Evolutionary conservation across 2,329 filamentous ascomycete genomes (phyloP), one percentile per base, ranked within the genome.

Genomic region (Colletotrichum noveboracense): DNA sequence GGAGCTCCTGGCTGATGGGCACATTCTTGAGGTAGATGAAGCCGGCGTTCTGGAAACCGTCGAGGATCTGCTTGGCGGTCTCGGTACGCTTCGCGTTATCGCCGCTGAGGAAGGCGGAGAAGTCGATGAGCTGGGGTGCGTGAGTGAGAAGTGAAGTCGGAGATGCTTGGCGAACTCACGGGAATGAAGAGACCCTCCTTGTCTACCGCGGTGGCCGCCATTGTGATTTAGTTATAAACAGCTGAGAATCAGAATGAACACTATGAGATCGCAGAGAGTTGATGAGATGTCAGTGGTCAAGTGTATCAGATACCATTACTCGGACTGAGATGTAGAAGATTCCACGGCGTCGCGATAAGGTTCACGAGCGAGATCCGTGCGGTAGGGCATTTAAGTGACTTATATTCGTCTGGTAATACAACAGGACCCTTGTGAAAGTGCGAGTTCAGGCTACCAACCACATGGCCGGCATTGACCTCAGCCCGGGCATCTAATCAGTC

Each of bases 21-120:
- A 96, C 93, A 84, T 96, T 94, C 79, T 93, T 93, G 52, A 98
- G 91, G 85, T 98, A 98, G 81, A 98, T 91, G 87, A 98, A 98
- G 73, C 96, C 96, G 4, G 96, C 94, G 2, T 91, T 93, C 80
- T 96, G 94, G 87, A 98, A 98, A 56, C 95, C 96, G 69, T 92
- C 82, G 14, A 96, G 92, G 79, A 98, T 93, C 55, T 93, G 91
- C 69, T 91, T 85, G 26, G 95, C 96, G 2, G 94, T 92, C 58
- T 89, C 85, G 66, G 89, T 86, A 79, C 93, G 94, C 78, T 94
- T 87, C 12, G 88, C 80, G 0, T 90, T 86, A 24, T 89, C 88
- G 38, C 94, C 94, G 73, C 89, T 84, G 28, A 95, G 90, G 84
- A 96, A 97, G 58, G 88, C 88, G 14, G 91, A 91, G 83, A 97